phyloP scores from a whole-genome alignment of 495 filamentous ascomycete genomes.

The Aspergillus haitiensis region DNA sequence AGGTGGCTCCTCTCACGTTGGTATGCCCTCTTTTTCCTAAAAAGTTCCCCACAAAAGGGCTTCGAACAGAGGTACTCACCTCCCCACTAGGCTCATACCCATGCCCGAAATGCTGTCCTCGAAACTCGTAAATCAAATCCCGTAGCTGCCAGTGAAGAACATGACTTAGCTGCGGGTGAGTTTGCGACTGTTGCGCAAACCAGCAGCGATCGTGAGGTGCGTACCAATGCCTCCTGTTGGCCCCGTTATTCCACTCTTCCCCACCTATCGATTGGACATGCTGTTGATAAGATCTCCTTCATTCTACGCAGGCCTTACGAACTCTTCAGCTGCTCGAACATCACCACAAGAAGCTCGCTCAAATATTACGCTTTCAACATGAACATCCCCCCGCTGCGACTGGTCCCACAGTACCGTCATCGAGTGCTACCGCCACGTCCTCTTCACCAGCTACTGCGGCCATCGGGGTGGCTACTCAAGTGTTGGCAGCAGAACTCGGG shows the following conservation, averaged over 20 bases:
- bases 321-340: slow-evolving; percentile 81
- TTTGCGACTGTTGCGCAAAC: slow-evolving; percentile 78
- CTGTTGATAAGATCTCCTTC: not conserved
- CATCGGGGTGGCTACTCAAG: slow-evolving; percentile 15
- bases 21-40: slow-evolving; percentile 35
- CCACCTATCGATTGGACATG: not conserved
- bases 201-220: slow-evolving; percentile 73
- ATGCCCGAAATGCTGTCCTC: slow-evolving; percentile 78
- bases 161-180: slow-evolving; percentile 85
- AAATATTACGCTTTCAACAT: slow-evolving; percentile 70
- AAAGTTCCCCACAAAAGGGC: slow-evolving; percentile 10
- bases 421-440: not conserved
- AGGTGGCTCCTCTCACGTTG: slow-evolving; percentile 59
- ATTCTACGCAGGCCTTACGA: slow-evolving; percentile 61
- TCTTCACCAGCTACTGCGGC: not conserved
- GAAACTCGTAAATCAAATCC: slow-evolving; percentile 74
- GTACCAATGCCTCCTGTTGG: slow-evolving; percentile 7
- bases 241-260: not conserved
- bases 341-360: slow-evolving; percentile 78
- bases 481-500: slow-evolving; percentile 25
- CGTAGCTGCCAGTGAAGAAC: slow-evolving; percentile 78
- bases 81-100: slow-evolving; percentile 72
- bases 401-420: slow-evolving; percentile 22
- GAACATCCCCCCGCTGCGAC: slow-evolving; percentile 47
- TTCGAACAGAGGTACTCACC: slow-evolving; percentile 23